These are phyloP conservation scores for Inosperma sp. DNA, from an alignment of 768 basidiomycete species.

Conservation along the genomic window DNA sequence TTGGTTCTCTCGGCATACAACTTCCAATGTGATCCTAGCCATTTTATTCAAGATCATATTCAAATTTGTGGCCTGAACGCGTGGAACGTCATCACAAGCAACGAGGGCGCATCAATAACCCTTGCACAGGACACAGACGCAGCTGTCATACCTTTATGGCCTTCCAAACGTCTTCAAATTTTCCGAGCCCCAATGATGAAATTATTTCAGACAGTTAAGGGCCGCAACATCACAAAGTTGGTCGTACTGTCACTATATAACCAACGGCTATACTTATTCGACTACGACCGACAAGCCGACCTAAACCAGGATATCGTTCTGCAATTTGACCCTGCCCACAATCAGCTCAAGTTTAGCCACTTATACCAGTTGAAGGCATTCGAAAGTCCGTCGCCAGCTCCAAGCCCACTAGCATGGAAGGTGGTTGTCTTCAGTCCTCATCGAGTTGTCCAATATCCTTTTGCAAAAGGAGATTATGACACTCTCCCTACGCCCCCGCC, in stretches of 20 bases:
- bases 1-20: slow-evolving; percentile 24
- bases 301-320: too few relatives aligned
- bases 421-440: background rate
- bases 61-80: slow-evolving; percentile 3
- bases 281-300: too few relatives aligned
- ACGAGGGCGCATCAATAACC: too few relatives aligned
- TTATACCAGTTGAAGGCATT: too few relatives aligned
- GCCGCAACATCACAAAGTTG: slow-evolving; percentile 15
- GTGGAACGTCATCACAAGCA: slow-evolving; percentile 15
- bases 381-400: too few relatives aligned
- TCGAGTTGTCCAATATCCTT: background rate
- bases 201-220: background rate
- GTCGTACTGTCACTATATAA: too few relatives aligned
- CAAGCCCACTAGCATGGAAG: too few relatives aligned
- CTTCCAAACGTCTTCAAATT: slow-evolving; percentile 6
- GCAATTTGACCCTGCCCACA: too few relatives aligned
- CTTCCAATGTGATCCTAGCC: slow-evolving; percentile 6
- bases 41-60: slow-evolving; percentile 9
- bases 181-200: background rate
- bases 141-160: slow-evolving; percentile 14
- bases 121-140: background rate
- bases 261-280: too few relatives aligned
- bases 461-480: too few relatives aligned
- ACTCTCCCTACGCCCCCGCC: background rate
- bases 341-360: too few relatives aligned